A percentile compares a stretch with the other conserved stretches of the same genome.
phyloP scores from a whole-genome alignment of 768 basidiomycete species.

The Dacryopinax spathularia region DNA sequence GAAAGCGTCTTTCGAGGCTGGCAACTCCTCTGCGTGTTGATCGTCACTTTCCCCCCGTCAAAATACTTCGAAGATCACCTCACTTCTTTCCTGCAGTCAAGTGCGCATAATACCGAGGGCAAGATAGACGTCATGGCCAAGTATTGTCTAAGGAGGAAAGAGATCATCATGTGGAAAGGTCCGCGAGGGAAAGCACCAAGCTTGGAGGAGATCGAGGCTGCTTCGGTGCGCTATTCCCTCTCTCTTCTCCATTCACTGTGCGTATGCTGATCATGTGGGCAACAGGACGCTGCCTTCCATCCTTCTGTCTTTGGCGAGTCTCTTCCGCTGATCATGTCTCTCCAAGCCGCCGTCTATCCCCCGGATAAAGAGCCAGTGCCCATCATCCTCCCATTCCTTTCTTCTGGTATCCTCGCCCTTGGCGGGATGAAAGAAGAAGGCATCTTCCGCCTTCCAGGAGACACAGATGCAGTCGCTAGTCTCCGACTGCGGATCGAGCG shows the following conservation, averaged over 20 bases:
- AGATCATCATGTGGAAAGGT: constrained; percentile 63
- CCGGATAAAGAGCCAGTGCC: constrained; percentile 54
- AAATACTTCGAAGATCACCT: constrained; percentile 84
- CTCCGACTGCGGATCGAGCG: constrained; percentile 81
- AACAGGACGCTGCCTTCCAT: constrained; percentile 80
- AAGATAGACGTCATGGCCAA: constrained; percentile 83
- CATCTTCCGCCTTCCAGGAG: constrained; percentile 86
- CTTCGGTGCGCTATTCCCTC: constrained; percentile 40
- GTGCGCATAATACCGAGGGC: constrained; percentile 52
- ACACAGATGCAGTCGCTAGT: constrained; percentile 73
- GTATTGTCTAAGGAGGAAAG: constrained; percentile 69
- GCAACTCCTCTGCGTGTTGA: constrained; percentile 79
- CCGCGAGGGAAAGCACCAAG: constrained; percentile 74
- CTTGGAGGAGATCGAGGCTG: constrained; percentile 77
- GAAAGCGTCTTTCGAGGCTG: constrained; percentile 83
- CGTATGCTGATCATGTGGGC: constrained; percentile 9
- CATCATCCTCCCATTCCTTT: constrained; percentile 85
- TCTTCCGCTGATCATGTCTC: constrained; percentile 63
- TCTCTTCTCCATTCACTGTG: background rate
- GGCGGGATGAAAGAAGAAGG: constrained; percentile 78
- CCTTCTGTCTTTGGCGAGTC: constrained; percentile 90
- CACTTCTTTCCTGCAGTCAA: constrained; percentile 59
- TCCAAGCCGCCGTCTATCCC: constrained; percentile 79
- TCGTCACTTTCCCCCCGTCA: constrained; percentile 86
- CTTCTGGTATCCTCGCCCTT: constrained; percentile 78